A percentile compares a stretch with the other conserved stretches of the same genome.
These are phyloP conservation scores for Phyllosticta ampelicida DNA, from an alignment of 2,329 filamentous ascomycete genomes.

Conservation along the genomic window DNA sequence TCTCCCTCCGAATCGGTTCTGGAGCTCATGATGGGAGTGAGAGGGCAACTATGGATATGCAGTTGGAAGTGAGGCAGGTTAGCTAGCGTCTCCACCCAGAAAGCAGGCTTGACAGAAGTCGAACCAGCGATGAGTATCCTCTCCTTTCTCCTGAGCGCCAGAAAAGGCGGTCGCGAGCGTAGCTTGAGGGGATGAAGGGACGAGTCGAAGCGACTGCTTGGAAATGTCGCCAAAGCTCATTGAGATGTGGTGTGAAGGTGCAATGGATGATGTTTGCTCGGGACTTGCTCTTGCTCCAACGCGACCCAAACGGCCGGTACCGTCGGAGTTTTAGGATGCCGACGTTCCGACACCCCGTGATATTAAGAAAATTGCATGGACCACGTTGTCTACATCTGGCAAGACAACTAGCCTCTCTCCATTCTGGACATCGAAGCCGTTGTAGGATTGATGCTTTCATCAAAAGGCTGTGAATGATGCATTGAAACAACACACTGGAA, in stretches of 20 bases:
- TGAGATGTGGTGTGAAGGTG: background rate
- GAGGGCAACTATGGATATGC: background rate
- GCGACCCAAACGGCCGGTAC: background rate
- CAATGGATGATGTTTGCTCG: background rate
- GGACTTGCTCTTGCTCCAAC: background rate
- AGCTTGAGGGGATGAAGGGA: background rate
- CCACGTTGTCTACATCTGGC: background rate
- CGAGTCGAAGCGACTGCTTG: background rate
- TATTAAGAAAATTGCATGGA: background rate
- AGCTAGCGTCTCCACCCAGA: slow-evolving; percentile 7
- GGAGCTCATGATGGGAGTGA: slow-evolving; percentile 29
- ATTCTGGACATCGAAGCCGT: no score
- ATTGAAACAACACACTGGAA: no score
- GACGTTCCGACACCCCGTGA: background rate
- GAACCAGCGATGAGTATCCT: slow-evolving; percentile 8
- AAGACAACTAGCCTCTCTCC: background rate
- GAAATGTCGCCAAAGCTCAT: background rate
- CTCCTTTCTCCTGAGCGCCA: slow-evolving; percentile 7
- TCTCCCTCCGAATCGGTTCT: slow-evolving; percentile 71
- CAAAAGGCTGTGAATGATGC: no score
- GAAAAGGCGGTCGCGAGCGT: background rate
- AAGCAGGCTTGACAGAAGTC: slow-evolving; percentile 11
- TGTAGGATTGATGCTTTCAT: no score
- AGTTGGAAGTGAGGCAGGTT: slow-evolving; percentile 3
- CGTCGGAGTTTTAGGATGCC: background rate